These are phyloP conservation scores for Crotalaria pallida DNA, from an alignment of 306 rosid species.

Conservation along the genomic window DNA sequence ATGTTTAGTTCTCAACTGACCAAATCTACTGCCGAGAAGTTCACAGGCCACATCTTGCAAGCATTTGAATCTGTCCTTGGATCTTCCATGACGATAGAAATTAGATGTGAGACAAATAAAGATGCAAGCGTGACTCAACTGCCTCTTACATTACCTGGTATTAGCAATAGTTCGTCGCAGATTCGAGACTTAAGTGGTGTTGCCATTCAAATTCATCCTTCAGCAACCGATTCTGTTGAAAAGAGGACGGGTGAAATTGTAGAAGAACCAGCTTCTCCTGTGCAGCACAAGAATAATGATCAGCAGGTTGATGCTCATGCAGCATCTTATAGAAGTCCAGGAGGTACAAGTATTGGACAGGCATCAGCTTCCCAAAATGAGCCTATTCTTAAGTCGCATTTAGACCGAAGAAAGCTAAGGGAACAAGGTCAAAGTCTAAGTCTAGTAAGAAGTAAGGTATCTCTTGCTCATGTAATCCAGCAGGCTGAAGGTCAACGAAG, in stretches of 20 bases:
- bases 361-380: constrained; percentile 40
- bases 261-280: constrained; percentile 65
- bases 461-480: constrained; percentile 98
- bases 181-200: constrained; percentile 40
- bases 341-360: constrained; percentile 37
- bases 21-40: constrained; percentile 82
- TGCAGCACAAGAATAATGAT: constrained; percentile 36
- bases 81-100: constrained; percentile 75
- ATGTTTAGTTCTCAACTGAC: constrained; percentile 65
- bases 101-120: constrained; percentile 62
- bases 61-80: constrained; percentile 81
- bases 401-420: constrained; percentile 46
- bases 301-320: constrained; percentile 35
- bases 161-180: constrained; percentile 44
- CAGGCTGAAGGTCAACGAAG: constrained; percentile 84
- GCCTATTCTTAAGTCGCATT: constrained; percentile 32
- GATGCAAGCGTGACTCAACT: constrained; percentile 37
- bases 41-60: constrained; percentile 61
- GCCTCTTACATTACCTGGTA: constrained; percentile 47
- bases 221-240: constrained; percentile 33
- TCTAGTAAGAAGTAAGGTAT: constrained; percentile 85
- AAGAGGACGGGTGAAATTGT: constrained; percentile 68
- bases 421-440: constrained; percentile 68
- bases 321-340: constrained; percentile 37
- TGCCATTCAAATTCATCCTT: constrained; percentile 34